phyloP scores from a whole-genome alignment of 345 rosid species.

The Murraya paniculata region DNA sequence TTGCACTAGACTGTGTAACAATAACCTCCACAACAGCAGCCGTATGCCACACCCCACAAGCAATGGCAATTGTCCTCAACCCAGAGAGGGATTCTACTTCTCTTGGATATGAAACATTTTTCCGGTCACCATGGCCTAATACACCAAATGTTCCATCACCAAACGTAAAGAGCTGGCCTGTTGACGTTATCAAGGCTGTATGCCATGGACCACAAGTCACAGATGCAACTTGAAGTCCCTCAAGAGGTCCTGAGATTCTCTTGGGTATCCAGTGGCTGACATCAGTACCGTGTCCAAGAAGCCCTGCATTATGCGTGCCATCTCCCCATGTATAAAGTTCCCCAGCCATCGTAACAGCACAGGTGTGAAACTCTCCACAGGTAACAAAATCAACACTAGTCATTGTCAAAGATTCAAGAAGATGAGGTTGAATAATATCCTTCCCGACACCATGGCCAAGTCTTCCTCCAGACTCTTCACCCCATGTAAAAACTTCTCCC shows the following conservation, averaged over 20 bases:
- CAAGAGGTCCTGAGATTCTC: constrained; percentile 89
- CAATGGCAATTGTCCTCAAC: constrained; percentile 73
- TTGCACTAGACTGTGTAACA: constrained; percentile 72
- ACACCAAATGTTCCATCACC: constrained; percentile 98
- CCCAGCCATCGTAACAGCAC: constrained; percentile 90
- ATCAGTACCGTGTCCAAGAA: constrained; percentile 87
- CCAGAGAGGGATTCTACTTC: constrained; percentile 90
- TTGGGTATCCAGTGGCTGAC: constrained; percentile 98
- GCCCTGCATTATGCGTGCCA: constrained; percentile 87
- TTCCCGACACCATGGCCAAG: constrained; percentile 90
- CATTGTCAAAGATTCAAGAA: constrained; percentile 72
- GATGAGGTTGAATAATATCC: constrained; percentile 71
- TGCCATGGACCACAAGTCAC: constrained; percentile 99
- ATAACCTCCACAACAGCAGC: constrained; percentile 95
- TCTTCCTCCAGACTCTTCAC: constrained; percentile 92
- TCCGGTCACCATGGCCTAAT: constrained; percentile 83
- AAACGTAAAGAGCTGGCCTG: constrained; percentile 88
- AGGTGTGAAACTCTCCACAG: constrained; percentile 94
- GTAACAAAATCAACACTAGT: constrained; percentile 73
- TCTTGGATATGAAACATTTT: constrained; percentile 64
- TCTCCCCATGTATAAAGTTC: constrained; percentile 98
- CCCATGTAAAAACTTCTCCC: constrained; percentile 97
- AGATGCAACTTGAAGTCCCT: constrained; percentile 81
- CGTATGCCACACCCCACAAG: constrained; percentile 99
- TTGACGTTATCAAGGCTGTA: constrained; percentile 82